Percentiles rank a stretch among this genome's conserved stretches.
Evolutionary conservation across 768 basidiomycete genomes (phyloP).

Genomic region (Psilocybe cubensis): DNA sequence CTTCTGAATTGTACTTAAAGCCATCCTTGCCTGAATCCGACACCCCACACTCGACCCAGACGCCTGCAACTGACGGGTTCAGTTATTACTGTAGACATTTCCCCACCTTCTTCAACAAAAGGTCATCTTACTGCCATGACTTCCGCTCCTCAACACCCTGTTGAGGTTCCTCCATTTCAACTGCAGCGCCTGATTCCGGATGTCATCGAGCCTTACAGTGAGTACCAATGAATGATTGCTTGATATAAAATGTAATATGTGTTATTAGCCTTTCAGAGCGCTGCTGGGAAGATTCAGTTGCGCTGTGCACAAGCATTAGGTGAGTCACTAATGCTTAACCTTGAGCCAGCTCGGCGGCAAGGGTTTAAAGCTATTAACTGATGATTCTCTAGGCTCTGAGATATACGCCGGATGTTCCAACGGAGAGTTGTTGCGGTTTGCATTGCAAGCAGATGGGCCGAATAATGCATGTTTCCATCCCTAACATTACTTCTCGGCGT

Average conservation of each 20-base stretch:
- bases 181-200: slow-evolving; percentile 39
- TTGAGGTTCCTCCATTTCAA: slow-evolving; percentile 44
- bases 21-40: too few species aligned
- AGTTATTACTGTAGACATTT: too few species aligned
- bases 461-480: slow-evolving; percentile 40
- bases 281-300: slow-evolving; percentile 29
- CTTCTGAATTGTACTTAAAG: too few species aligned
- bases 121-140: slow-evolving; percentile 3
- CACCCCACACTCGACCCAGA: too few species aligned
- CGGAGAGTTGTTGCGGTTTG: slow-evolving; percentile 82
- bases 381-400: slow-evolving; percentile 77
- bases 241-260: not conserved
- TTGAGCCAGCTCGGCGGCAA: not conserved
- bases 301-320: slow-evolving; percentile 65
- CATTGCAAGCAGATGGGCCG: slow-evolving; percentile 62
- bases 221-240: slow-evolving; percentile 11
- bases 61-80: too few species aligned
- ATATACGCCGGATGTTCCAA: slow-evolving; percentile 88
- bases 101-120: too few species aligned
- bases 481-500: not conserved
- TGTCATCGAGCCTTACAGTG: slow-evolving; percentile 44
- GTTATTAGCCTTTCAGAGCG: slow-evolving; percentile 13
- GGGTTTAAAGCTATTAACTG: not conserved
- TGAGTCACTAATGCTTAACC: slow-evolving; percentile 25
- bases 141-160: slow-evolving; percentile 25